A percentile compares a stretch with the other conserved stretches of the same genome.
phyloP scores from a whole-genome alignment of 768 basidiomycete species.

The Gymnopilus dilepis region DNA sequence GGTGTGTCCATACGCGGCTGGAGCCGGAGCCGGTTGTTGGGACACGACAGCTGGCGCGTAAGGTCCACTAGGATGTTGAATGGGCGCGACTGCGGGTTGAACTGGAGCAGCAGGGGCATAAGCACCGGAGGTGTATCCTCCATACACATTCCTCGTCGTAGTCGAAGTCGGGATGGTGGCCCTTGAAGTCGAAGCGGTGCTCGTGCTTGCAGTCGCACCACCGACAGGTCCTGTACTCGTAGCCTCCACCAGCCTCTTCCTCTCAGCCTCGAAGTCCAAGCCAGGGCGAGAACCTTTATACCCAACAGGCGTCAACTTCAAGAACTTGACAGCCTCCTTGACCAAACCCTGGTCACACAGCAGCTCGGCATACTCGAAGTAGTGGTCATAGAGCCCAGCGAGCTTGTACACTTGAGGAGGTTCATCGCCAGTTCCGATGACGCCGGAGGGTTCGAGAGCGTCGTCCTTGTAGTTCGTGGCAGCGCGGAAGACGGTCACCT shows the following conservation, averaged over 20 bases:
- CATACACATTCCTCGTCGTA: constrained; percentile 23
- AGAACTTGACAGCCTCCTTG: constrained; percentile 78
- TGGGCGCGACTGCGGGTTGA: constrained; percentile 6
- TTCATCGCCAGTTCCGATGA: constrained; percentile 30
- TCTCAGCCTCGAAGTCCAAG: constrained; percentile 41
- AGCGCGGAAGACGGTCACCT: constrained; percentile 91
- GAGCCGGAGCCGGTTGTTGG: constrained; percentile 20
- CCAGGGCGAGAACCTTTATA: constrained; percentile 67
- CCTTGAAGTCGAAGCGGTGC: constrained; percentile 17
- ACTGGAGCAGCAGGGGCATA: constrained; percentile 27
- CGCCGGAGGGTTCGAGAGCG: constrained; percentile 56
- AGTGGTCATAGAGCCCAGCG: constrained; percentile 85
- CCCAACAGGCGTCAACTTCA: constrained; percentile 77
- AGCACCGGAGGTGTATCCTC: constrained; percentile 17
- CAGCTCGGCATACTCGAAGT: constrained; percentile 94
- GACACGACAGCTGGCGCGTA: constrained; percentile 24
- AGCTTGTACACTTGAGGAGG: constrained; percentile 79
- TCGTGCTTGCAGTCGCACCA: constrained; percentile 22
- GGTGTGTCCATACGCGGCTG: constrained; percentile 1
- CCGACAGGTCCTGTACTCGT: constrained; percentile 31
- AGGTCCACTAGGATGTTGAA: constrained; percentile 1
- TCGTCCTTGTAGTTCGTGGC: constrained; percentile 82
- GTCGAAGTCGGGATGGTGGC: neutral
- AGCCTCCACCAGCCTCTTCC: constrained; percentile 44
- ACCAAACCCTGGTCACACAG: constrained; percentile 90